Base-by-base conservation (phyloP, 2,329 filamentous ascomycete species). In the Penicillium sp. region DNA sequence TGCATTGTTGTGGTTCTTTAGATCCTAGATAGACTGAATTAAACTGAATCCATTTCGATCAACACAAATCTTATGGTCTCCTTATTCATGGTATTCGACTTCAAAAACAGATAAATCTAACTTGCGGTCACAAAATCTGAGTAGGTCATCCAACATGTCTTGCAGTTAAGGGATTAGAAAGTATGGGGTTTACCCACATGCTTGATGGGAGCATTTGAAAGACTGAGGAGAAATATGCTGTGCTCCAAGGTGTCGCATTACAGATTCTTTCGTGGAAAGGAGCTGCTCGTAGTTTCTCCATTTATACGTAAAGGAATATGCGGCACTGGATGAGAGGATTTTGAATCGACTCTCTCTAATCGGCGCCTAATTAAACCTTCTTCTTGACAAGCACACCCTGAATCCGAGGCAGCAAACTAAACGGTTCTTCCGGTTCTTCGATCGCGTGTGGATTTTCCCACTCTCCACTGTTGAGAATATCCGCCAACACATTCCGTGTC, bases 331-430 rank as follows among this genome's bases (percentile, higher is more conserved):
- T 6, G 13, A 34, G 33, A 15, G 1, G 13, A 2, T 34, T 15
- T 13, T 6, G 33, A 34, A 34, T 34, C 13, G 5, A 15, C 33
- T 5, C 33, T 34, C 23, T 23, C 23, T 39, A 5, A 16, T 41
- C n/a, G 1, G n/a, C 11, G 7, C 16, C 13, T 21, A 25, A 41
- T 11, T n/a, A 53, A 21, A 11, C 15, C 43, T 64, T 62, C 39
- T 63, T 66, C 41, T 63, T 66, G 27, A 63, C 10, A 51, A 65
- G 64, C n/a, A 65, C 57, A 19, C 64, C 64, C 48, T 57, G 51
- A 50, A 64, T 60, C 27, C 63, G 60, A 29, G 63, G 64, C 21
- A 65, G 23, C 16, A 47, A 50, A 57, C 55, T 64, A 38, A 50
- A 53, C 13, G 46, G 57, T 1, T 66, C 64, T 6, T 63, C 44